Evolutionary conservation across 805 yeast species (phyloP).

Genomic region (Blastobotrys robertii): DNA sequence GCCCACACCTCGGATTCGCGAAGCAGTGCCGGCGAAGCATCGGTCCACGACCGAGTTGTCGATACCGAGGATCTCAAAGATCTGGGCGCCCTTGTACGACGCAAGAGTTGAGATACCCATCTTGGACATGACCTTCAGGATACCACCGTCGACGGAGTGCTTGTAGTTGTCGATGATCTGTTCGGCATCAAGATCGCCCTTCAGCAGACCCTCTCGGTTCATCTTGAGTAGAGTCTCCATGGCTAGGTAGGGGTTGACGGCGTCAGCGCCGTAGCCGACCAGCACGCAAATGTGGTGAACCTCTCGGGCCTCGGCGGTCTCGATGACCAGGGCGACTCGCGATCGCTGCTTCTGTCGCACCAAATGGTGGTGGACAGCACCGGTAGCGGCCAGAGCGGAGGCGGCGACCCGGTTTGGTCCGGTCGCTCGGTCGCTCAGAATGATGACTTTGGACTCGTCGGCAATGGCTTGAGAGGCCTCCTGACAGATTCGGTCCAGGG

Average conservation of each 20-base stretch:
- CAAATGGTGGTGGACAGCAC: slow-evolving; percentile 94
- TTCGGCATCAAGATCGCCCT: slow-evolving; percentile 42
- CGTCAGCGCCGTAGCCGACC: slow-evolving; percentile 97
- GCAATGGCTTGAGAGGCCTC: slow-evolving; percentile 82
- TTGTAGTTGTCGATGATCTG: slow-evolving; percentile 68
- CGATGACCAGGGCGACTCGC: slow-evolving; percentile 82
- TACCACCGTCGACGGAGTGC: slow-evolving; percentile 80
- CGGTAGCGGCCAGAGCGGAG: slow-evolving; percentile 84
- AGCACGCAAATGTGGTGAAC: slow-evolving; percentile 93
- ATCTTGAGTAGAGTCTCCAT: slow-evolving; percentile 80
- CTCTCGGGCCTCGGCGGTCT: slow-evolving; percentile 96
- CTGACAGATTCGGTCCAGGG: slow-evolving; percentile 78
- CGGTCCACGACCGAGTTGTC: slow-evolving; percentile 92
- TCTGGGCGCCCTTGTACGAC: slow-evolving; percentile 98
- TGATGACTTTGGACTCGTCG: slow-evolving; percentile 60
- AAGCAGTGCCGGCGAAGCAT: slow-evolving; percentile 96
- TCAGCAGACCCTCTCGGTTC: slow-evolving; percentile 63
- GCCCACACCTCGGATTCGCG: slow-evolving; percentile 90
- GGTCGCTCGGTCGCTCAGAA: slow-evolving; percentile 63
- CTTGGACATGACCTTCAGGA: slow-evolving; percentile 94
- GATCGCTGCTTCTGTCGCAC: slow-evolving; percentile 95
- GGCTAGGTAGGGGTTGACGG: slow-evolving; percentile 86
- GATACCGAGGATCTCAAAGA: slow-evolving; percentile 92
- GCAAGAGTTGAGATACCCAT: slow-evolving; percentile 99
- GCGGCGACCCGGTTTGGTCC: slow-evolving; percentile 61